Base-by-base conservation (phyloP, 352 stramenopile genomes). In the Bremia lactucae region DNA sequence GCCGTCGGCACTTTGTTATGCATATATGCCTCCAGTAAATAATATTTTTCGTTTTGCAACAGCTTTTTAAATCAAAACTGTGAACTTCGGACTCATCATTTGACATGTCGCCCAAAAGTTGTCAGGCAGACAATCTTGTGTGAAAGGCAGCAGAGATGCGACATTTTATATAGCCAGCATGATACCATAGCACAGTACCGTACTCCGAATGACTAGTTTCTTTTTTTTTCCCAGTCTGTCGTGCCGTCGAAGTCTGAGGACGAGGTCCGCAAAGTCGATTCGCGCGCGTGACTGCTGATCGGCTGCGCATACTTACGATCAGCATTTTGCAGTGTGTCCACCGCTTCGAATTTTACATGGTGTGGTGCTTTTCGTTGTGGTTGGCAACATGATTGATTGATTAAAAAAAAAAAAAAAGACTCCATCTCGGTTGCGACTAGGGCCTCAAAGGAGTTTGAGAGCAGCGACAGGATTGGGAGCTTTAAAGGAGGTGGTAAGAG, bases 391-490 rank as follows among this genome's bases (percentile, higher is more conserved):
- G 70, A 65, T 82, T 42, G 63, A 74, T 42, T n/a, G n/a, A n/a
- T n/a, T n/a, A n/a, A n/a, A n/a, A n/a, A n/a, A n/a, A n/a, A n/a
- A n/a, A n/a, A n/a, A n/a, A 67, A 82, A 55, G 70, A 82, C 45
- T 57, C 65, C 6, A 77, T 82, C 35, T 77, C 67, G 18, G 70
- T 82, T 11, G 66, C 73, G 29, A 82, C 79, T 44, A 79, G 67
- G 24, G 70, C 70, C 18, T 66, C 53, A 11, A 82, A 82, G 40
- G 70, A 82, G 43, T 15, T 68, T n/a, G 68, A 77, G 11, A 44
- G 42, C 33, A 28, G 31, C 10, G 46, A 46, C n/a, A 42, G 34
- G 16, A 29, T 48, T 9, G 55, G 64, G 11, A 42, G 28, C 24
- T 46, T 52, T 26, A 31, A 56, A 38, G 45, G 41, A 21, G 25